Base-by-base conservation (phyloP, 2,329 filamentous ascomycete genomes). In the Stenocarpella maydis region DNA sequence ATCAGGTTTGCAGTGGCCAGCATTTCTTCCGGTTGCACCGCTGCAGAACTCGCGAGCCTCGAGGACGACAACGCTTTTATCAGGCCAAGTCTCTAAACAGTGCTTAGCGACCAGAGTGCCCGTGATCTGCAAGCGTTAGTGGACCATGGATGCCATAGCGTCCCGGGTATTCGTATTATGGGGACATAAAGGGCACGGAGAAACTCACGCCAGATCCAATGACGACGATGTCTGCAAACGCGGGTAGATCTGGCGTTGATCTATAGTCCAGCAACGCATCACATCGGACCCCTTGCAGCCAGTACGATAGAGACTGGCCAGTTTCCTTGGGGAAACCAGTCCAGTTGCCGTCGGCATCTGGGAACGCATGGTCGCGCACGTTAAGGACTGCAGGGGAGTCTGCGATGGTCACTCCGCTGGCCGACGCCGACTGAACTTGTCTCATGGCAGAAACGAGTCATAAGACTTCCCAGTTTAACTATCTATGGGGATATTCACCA, bases 1-100 rank as follows among this genome's bases (percentile, higher is more conserved):
- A 6, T 67, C 65, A 26, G 65, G 65, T 21, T 67, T 67, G 50
- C 58, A 61, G 14, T 61, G 58, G 6, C 58, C 58, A 4, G 66
- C 66, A 49, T 69, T 69, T 2, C 71, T 34, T 4, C 71, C 71
- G 34, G 71, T 72, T 4, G 71, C 71, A n/a, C 71, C 70, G 7
- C 55, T 65, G 26, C 71, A 72, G 49, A 72, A 71, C 34, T 72
- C 71, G 4, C 71, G 70, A 5, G 71, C 70, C 67, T 72, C 71
- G 15, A 72, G 67, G 10, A 72, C 70, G 7, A 72, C 70, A n/a
- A 71, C 67, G 41, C 41, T 71, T 43, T 72, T 67, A 2, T 72
- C 69, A 2, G 71, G 71, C 69, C 71, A 71, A 6, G 41, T 71
- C 26, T 72, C 61, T 7, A 71, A 21, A 54, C 70, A 70, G 12